Base-by-base conservation (phyloP, 805 yeast species). In the Candida vartiovaarae region DNA sequence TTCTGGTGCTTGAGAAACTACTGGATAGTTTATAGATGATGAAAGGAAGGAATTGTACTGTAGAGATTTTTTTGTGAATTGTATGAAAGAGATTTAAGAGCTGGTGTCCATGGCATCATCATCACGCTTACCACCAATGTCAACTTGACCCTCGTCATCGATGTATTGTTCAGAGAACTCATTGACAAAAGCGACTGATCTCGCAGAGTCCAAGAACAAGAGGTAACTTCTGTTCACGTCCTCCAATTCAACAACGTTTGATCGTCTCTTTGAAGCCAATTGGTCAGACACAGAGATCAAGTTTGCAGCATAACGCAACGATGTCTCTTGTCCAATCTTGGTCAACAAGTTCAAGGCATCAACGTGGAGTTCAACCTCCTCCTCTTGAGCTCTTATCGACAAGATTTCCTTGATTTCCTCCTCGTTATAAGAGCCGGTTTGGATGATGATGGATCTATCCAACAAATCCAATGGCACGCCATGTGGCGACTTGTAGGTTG, bases 401-500 rank as follows among this genome's bases (percentile, higher is more conserved):
- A 93, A 70, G 57, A 93, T 93, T 40, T 89, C 80, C 58, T 83
- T 77, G 58, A 91, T 84, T 65, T 93, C 99, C 47, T 86, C 90
- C 46, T 77, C 79, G 46, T 74, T 71, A 69, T 93, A 93, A 38
- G 78, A 71, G 15, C 76, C 65, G 2, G 99, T 95, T 59, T 93
- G 89, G 51, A 93, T 88, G 49, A 93, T 93, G 53, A 93, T 84
- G 32, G 95, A 78, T 63, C 99, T 78, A 67, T 93, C 99, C 56
- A 93, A 80, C 56, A 93, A 72, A 71, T 93, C 99, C 47, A 85
- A 74, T 36, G 99, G 99, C 46, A 93, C 72, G n/a, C 99, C 99
- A 63, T 93, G 99, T 24, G 99, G 96, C 2, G 96, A 84, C 65
- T 82, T 84, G 69, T 88, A 88, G 60, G 79, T 82, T 29, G 98